Evolutionary conservation across 306 rosid species (phyloP).

Genomic region (Vicia sativa): DNA sequence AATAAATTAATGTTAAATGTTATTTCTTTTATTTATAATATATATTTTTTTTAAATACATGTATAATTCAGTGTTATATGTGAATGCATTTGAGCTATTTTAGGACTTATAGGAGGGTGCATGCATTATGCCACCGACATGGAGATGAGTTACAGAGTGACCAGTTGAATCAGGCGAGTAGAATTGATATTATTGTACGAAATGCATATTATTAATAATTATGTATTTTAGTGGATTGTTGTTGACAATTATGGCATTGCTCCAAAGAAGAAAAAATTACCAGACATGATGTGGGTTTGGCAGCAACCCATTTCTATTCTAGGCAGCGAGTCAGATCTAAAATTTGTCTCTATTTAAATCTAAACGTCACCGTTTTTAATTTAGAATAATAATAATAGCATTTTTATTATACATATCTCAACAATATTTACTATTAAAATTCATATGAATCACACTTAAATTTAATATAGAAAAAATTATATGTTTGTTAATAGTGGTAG

Average conservation of each 20-base stretch:
- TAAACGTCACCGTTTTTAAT: background rate
- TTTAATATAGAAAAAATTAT: too few species aligned
- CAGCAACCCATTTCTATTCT: slow-evolving; percentile 16
- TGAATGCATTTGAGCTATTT: background rate
- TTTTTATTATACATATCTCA: background rate
- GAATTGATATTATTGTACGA: slow-evolving; percentile 5
- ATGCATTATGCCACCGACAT: slow-evolving; percentile 12
- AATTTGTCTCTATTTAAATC: background rate
- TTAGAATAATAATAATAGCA: too few species aligned
- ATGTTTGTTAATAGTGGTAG: too few species aligned
- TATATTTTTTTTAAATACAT: too few species aligned
- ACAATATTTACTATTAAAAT: too few species aligned
- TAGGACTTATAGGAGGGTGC: background rate
- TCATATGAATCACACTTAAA: too few species aligned
- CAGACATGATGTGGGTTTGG: slow-evolving; percentile 29
- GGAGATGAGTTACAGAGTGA: background rate
- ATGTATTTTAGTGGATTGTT: slow-evolving; percentile 17
- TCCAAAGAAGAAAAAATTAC: background rate
- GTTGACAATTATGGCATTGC: background rate
- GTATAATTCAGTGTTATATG: background rate
- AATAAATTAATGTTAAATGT: too few species aligned
- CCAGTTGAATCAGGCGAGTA: background rate
- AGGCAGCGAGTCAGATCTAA: slow-evolving; percentile 21
- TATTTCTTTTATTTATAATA: too few species aligned
- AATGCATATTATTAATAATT: background rate